Evolutionary conservation across 345 rosid species (phyloP).

Genomic region (Rhizophora mangle): DNA sequence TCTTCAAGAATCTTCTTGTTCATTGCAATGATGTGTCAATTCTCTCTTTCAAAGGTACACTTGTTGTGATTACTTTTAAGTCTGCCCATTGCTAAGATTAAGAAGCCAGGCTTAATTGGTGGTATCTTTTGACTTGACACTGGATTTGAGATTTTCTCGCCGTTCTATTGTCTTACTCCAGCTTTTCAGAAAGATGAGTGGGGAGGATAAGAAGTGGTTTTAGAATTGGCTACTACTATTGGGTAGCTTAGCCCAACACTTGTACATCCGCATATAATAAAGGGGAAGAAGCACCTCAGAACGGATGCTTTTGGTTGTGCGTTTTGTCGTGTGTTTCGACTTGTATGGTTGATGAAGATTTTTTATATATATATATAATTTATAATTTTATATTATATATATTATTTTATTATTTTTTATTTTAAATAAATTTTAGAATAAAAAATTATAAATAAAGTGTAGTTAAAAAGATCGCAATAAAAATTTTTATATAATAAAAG

Average conservation of each 20-base stretch:
- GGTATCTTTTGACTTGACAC: slow-evolving; percentile 24
- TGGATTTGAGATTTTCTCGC: slow-evolving; percentile 4
- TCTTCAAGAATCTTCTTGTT: slow-evolving; percentile 9
- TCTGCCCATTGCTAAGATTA: slow-evolving; percentile 29
- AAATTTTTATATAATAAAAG: slow-evolving; percentile 6
- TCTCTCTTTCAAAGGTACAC: slow-evolving; percentile 1
- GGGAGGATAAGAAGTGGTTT: not conserved
- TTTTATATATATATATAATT: too few relatives aligned
- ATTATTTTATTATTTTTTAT: too few relatives aligned
- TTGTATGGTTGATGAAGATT: slow-evolving; percentile 13
- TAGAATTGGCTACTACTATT: slow-evolving; percentile 5
- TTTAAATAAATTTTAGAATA: too few relatives aligned
- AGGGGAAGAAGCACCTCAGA: slow-evolving; percentile 7
- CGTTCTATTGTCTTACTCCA: not conserved
- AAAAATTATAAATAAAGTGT: too few relatives aligned
- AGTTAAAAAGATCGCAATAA: too few relatives aligned
- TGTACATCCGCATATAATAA: too few relatives aligned
- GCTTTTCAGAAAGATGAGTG: slow-evolving; percentile 1
- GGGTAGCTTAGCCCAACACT: not conserved
- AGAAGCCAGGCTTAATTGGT: not conserved
- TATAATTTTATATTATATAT: too few relatives aligned
- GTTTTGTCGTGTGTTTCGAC: slow-evolving; percentile 4
- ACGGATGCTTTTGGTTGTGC: slow-evolving; percentile 2
- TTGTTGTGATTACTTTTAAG: slow-evolving; percentile 19
- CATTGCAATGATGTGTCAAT: not conserved